A percentile compares a stretch with the other conserved stretches of the same genome.
phyloP scores from a whole-genome alignment of 805 yeast genomes.

The Candida michaelii region DNA sequence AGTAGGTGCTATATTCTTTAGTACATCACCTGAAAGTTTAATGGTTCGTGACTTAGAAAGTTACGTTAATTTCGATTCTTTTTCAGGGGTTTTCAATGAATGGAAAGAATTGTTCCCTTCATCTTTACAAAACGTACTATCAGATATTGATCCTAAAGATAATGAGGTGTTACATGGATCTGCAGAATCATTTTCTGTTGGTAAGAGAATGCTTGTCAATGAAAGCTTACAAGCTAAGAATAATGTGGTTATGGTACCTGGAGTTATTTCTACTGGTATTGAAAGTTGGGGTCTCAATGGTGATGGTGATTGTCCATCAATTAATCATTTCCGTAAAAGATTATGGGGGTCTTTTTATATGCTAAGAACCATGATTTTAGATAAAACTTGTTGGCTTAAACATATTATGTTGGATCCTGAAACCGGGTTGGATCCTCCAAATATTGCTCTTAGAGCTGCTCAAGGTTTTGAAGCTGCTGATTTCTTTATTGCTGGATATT shows the following conservation, averaged over 20 bases:
- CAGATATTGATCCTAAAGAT: constrained; percentile 45
- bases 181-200: constrained; percentile 87
- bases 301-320: constrained; percentile 74
- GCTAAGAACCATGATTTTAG: constrained; percentile 88
- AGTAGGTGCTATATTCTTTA: constrained; percentile 57
- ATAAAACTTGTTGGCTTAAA: constrained; percentile 90
- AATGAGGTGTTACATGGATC: constrained; percentile 46
- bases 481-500: constrained; percentile 93
- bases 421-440: constrained; percentile 91
- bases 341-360: constrained; percentile 97
- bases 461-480: constrained; percentile 97
- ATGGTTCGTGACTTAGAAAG: constrained; percentile 48
- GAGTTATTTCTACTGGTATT: constrained; percentile 91
- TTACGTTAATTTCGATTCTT: constrained; percentile 53
- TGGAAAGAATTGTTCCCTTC: constrained; percentile 76
- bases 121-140: constrained; percentile 57
- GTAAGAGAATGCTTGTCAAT: constrained; percentile 55
- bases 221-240: constrained; percentile 55
- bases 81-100: constrained; percentile 51
- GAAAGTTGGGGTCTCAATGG: constrained; percentile 91
- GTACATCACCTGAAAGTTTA: constrained; percentile 40
- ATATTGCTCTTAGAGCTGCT: constrained; percentile 79
- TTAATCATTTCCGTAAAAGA: constrained; percentile 83
- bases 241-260: constrained; percentile 93
- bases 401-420: constrained; percentile 86